Conservation (phyloP, 2,329 filamentous ascomycete species). For the Aspergillus neoniger region DNA sequence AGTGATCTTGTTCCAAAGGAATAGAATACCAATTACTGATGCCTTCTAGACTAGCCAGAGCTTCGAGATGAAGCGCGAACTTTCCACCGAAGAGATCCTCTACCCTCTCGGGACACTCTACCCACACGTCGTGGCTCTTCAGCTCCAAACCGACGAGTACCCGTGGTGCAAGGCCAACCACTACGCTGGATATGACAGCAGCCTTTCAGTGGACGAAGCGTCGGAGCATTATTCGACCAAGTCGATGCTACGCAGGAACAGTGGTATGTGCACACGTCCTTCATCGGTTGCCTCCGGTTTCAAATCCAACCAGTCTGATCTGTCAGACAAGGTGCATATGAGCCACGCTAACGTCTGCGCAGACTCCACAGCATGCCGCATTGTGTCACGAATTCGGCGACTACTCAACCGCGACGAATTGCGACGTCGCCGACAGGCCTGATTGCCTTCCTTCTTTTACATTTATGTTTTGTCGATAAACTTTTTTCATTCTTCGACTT, state of each 20-base stretch:
- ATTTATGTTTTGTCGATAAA: conserved; percentile 1
- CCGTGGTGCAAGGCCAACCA: conserved; percentile 28
- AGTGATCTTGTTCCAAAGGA: conserved; percentile 18
- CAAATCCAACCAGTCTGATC: conserved; percentile 14
- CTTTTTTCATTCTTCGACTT: background rate
- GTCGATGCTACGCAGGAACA: conserved; percentile 25
- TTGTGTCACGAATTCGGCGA: conserved; percentile 37
- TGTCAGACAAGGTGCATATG: conserved; percentile 11
- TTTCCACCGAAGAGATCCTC: conserved; percentile 33
- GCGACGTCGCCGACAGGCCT: conserved; percentile 24
- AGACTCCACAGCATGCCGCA: conserved; percentile 31
- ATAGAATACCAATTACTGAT: conserved; percentile 11
- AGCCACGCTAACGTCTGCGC: conserved; percentile 15
- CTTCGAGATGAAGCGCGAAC: conserved; percentile 30
- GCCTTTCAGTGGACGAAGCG: conserved; percentile 34
- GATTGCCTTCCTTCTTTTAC: conserved; percentile 10
- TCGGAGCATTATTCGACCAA: conserved; percentile 24
- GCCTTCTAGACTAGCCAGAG: conserved; percentile 27
- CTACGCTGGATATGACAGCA: conserved; percentile 33
- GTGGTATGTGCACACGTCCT: conserved; percentile 25
- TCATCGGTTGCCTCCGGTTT: background rate
- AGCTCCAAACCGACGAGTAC: conserved; percentile 34
- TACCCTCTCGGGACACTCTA: conserved; percentile 38
- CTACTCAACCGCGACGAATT: conserved; percentile 38
- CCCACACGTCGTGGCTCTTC: conserved; percentile 40